Evolutionary conservation across 306 rosid genomes (phyloP).

Genomic region (Acacia confusa): DNA sequence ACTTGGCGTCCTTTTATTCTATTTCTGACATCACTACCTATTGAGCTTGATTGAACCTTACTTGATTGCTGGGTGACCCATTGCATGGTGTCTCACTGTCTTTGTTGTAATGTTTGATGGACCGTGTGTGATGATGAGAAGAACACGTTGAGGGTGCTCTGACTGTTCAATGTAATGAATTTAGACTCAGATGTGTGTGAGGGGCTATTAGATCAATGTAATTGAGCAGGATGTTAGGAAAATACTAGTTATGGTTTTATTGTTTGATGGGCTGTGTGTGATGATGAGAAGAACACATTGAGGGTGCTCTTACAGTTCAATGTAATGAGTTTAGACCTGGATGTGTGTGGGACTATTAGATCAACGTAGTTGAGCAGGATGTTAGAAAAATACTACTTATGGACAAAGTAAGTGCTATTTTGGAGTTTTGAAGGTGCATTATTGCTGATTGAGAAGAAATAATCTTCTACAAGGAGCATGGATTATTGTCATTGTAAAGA

Average conservation of each 20-base stretch:
- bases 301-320: conserved; percentile 5
- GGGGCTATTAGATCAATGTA: conserved; percentile 10
- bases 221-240: neutral
- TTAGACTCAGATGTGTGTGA: conserved; percentile 7
- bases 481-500: neutral
- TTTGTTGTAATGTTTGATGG: conserved; percentile 14
- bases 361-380: conserved; percentile 12
- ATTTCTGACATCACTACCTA: neutral
- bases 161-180: conserved; percentile 19
- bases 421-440: conserved; percentile 19
- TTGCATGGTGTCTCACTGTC: conserved; percentile 9
- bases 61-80: conserved; percentile 1
- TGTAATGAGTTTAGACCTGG: conserved; percentile 21
- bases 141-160: neutral
- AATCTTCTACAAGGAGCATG: neutral
- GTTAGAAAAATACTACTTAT: neutral
- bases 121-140: conserved; percentile 24
- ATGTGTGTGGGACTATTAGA: neutral
- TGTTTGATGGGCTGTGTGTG: conserved; percentile 21
- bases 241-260: neutral
- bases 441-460: neutral
- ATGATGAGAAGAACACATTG: conserved; percentile 15
- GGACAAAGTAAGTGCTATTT: conserved; percentile 26
- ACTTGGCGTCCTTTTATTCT: neutral
- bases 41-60: conserved; percentile 10